phyloP scores from a whole-genome alignment of 257 asterid species.

The Galeopsis tetrahit region DNA sequence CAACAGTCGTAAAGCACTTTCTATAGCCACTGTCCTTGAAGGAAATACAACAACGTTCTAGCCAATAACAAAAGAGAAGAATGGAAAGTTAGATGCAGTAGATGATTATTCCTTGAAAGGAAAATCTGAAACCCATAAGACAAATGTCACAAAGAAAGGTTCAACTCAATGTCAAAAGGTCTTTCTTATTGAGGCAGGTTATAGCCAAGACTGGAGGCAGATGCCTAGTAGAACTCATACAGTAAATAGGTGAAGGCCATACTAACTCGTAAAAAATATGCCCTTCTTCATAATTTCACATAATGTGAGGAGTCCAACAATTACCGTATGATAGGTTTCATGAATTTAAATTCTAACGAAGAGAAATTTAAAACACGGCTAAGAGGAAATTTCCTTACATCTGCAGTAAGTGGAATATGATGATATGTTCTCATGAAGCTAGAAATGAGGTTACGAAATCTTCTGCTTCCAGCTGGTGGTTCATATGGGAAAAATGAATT shows the following conservation, averaged over 20 bases:
- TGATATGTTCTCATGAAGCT: conserved; percentile 92
- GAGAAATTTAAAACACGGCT: conserved; percentile 21
- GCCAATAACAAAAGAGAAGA: conserved; percentile 32
- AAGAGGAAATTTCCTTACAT: conserved; percentile 61
- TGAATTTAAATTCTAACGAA: conserved; percentile 3
- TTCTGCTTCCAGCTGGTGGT: conserved; percentile 95
- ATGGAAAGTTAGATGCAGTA: conserved; percentile 32
- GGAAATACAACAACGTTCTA: conserved; percentile 89
- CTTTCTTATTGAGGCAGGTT: conserved; percentile 3
- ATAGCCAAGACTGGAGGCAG: conserved; percentile 2
- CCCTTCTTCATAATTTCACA: background rate
- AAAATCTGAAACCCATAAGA: conserved; percentile 18
- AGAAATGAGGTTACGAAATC: conserved; percentile 83
- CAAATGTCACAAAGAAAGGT: conserved; percentile 11
- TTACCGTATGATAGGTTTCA: conserved; percentile 5
- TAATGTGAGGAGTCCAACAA: conserved; percentile 11
- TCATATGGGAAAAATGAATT: conserved; percentile 82
- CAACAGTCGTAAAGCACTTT: conserved; percentile 81
- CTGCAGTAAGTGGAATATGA: conserved; percentile 86
- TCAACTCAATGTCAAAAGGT: conserved; percentile 16
- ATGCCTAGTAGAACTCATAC: conserved; percentile 6
- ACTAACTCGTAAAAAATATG: conserved; percentile 1
- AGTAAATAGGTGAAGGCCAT: background rate
- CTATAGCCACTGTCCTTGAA: conserved; percentile 88
- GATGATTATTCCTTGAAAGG: conserved; percentile 8